phyloP scores from a whole-genome alignment of 768 basidiomycete species.

The Collybiopsis confluens region DNA sequence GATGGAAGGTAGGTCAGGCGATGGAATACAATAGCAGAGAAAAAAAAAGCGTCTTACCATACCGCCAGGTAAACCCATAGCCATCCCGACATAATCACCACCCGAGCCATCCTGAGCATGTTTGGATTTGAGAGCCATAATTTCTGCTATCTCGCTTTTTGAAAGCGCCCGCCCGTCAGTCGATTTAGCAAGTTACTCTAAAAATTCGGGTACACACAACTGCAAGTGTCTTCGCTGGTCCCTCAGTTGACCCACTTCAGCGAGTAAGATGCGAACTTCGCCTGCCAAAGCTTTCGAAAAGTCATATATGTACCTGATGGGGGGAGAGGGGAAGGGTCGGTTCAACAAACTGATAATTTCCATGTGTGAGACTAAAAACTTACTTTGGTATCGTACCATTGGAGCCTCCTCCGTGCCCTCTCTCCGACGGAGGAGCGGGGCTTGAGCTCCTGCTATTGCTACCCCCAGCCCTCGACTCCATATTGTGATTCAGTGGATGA shows the following conservation, averaged over 20 bases:
- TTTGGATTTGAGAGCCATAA: slow-evolving; percentile 58
- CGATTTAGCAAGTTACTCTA: neutral
- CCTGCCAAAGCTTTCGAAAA: slow-evolving; percentile 60
- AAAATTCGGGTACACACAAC: slow-evolving; percentile 33
- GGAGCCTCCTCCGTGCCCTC: too few relatives aligned
- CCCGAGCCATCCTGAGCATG: slow-evolving; percentile 43
- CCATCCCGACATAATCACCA: slow-evolving; percentile 30
- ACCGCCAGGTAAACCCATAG: slow-evolving; percentile 40
- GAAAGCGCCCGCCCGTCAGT: neutral
- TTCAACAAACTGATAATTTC: too few relatives aligned
- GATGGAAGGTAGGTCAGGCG: too few relatives aligned
- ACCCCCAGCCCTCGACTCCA: too few relatives aligned
- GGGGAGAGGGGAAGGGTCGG: too few relatives aligned
- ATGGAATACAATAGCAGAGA: neutral
- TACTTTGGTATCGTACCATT: too few relatives aligned
- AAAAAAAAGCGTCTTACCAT: slow-evolving; percentile 24
- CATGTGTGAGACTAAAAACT: too few relatives aligned
- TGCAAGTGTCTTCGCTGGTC: slow-evolving; percentile 56
- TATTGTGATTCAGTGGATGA: too few relatives aligned
- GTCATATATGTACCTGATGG: slow-evolving; percentile 45
- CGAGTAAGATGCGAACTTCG: slow-evolving; percentile 58
- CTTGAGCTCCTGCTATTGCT: too few relatives aligned
- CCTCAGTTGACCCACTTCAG: slow-evolving; percentile 56
- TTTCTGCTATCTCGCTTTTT: slow-evolving; percentile 51
- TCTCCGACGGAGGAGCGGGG: too few relatives aligned